Evolutionary conservation across 345 rosid genomes (phyloP).

Genomic region (Lepidium africanum): DNA sequence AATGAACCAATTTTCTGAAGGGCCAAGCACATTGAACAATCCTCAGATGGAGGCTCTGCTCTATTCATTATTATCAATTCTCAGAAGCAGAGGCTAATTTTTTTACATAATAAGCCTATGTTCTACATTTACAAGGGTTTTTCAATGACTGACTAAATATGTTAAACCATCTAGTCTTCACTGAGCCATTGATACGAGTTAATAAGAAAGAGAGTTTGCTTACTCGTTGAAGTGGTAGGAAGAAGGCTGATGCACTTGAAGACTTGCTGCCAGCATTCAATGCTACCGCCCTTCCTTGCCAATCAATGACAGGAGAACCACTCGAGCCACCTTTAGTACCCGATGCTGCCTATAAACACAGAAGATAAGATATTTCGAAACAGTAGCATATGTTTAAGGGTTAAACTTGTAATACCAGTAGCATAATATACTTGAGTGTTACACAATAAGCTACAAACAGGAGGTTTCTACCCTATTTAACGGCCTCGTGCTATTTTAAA

Average conservation of each 20-base stretch:
- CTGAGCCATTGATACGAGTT: neutral
- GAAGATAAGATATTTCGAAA: neutral
- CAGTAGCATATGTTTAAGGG: neutral
- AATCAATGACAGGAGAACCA: conserved; percentile 96
- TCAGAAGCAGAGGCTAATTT: conserved; percentile 1
- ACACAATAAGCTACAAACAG: conserved; percentile 5
- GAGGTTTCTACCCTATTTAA: neutral
- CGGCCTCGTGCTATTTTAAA: neutral
- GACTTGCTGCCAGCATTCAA: conserved; percentile 95
- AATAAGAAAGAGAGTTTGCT: conserved; percentile 15
- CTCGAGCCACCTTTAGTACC: conserved; percentile 99
- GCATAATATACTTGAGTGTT: neutral
- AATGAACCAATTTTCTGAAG: neutral
- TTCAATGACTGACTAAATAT: neutral
- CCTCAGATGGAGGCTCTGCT: neutral
- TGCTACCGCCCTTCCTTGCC: conserved; percentile 95
- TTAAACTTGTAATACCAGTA: neutral
- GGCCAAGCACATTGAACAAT: neutral
- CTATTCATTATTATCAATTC: neutral
- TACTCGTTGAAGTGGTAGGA: conserved; percentile 82
- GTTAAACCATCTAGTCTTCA: neutral
- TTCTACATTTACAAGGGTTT: neutral
- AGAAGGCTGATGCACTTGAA: conserved; percentile 86
- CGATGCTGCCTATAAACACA: conserved; percentile 72
- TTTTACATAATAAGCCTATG: neutral